Conservation (phyloP, 75 land plant genomes). For the Selaginella moellendorffii region DNA sequence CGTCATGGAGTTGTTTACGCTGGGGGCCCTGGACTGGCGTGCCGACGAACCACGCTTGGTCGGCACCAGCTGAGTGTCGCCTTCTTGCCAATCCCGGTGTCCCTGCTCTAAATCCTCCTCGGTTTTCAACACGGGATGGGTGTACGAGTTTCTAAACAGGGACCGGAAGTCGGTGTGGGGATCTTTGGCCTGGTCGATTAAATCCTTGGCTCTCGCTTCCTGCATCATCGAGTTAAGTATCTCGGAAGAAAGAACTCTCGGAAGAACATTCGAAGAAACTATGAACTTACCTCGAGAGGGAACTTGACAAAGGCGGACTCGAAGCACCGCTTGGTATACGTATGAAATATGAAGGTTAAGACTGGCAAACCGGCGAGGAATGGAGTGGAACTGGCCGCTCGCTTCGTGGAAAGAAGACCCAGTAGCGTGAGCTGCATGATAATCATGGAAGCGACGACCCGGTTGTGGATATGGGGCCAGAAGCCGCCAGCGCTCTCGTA, state of each 20-base stretch:
- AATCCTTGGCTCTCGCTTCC: slow-evolving; percentile 86
- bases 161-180: slow-evolving; percentile 35
- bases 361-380: slow-evolving; percentile 44
- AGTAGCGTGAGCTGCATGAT: slow-evolving; percentile 56
- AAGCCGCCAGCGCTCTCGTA: slow-evolving; percentile 87
- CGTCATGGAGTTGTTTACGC: too few species aligned
- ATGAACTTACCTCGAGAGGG: slow-evolving; percentile 51
- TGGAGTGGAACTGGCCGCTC: slow-evolving; percentile 31
- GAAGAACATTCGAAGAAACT: too few species aligned
- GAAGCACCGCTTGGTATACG: slow-evolving; percentile 53
- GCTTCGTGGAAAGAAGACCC: slow-evolving; percentile 53
- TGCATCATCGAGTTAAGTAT: too few species aligned
- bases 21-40: too few species aligned
- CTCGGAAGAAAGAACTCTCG: too few species aligned
- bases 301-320: slow-evolving; percentile 50
- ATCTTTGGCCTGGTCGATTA: slow-evolving; percentile 44
- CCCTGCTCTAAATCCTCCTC: slow-evolving; percentile 8
- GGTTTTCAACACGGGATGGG: slow-evolving; percentile 61
- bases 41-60: too few species aligned
- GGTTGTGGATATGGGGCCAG: slow-evolving; percentile 74
- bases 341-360: slow-evolving; percentile 52
- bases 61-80: background rate
- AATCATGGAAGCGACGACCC: slow-evolving; percentile 40
- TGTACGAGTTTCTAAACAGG: slow-evolving; percentile 52
- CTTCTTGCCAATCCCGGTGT: background rate